A percentile compares a stretch with the other conserved stretches of the same genome.
Conservation (phyloP, 306 rosid species). For the Castanopsis chinensis region DNA sequence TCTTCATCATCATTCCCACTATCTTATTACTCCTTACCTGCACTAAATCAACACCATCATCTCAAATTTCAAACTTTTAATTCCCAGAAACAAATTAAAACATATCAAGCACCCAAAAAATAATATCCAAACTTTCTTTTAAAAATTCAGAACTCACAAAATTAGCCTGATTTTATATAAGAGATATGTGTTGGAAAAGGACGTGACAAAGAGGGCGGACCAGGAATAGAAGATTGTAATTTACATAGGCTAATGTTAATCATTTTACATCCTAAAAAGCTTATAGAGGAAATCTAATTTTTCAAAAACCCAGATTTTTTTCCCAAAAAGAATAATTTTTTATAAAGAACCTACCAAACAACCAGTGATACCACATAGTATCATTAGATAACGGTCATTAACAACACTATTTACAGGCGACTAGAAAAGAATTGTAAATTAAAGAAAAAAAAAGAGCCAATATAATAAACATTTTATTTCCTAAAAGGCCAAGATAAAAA, state of each 20-base stretch:
- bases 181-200: not conserved
- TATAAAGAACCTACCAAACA: not conserved
- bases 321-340: not conserved
- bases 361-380: not conserved
- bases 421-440: not conserved
- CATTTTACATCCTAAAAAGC: not conserved
- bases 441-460: not conserved
- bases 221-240: too few species aligned
- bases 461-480: too few species aligned
- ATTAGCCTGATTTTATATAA: not conserved
- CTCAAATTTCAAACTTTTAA: not conserved
- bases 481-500: too few species aligned
- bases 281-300: not conserved
- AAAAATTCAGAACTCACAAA: not conserved
- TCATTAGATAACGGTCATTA: not conserved
- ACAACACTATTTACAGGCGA: too few species aligned
- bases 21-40: conserved; percentile 32
- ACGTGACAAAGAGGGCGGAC: not conserved
- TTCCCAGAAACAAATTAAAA: not conserved
- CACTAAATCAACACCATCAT: conserved; percentile 18
- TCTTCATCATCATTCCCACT: conserved; percentile 37
- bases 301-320: not conserved
- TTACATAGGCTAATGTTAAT: not conserved
- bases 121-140: not conserved
- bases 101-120: not conserved